Evolutionary conservation across 2,329 filamentous ascomycete genomes (phyloP).

Genomic region (Coniochaeta sp.): DNA sequence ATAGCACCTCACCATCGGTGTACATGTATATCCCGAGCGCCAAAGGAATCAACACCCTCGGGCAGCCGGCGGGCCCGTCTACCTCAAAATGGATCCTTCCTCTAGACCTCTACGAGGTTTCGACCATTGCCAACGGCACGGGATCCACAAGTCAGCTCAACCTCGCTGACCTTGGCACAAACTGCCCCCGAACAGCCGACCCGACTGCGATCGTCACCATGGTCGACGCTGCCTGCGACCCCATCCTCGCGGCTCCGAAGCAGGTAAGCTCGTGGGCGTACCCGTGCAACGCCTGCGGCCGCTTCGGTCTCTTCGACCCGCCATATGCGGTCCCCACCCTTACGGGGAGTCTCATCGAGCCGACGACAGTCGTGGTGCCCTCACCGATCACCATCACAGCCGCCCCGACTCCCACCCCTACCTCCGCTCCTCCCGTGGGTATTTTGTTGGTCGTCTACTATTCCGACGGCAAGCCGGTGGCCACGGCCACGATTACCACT

Average conservation of each 20-base stretch:
- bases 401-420: slow-evolving; percentile 3
- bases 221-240: slow-evolving; percentile 22
- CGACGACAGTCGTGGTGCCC: slow-evolving; percentile 10
- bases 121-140: slow-evolving; percentile 19
- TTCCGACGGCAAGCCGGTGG: slow-evolving; percentile 6
- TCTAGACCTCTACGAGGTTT: slow-evolving; percentile 24
- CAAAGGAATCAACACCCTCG: slow-evolving; percentile 21
- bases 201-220: slow-evolving; percentile 20
- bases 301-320: slow-evolving; percentile 29
- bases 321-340: slow-evolving; percentile 28
- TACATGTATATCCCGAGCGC: slow-evolving; percentile 29
- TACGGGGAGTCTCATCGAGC: slow-evolving; percentile 16
- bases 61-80: slow-evolving; percentile 19
- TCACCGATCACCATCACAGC: slow-evolving; percentile 8
- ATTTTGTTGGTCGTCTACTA: slow-evolving; percentile 7
- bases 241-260: slow-evolving; percentile 22
- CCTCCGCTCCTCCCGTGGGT: not conserved
- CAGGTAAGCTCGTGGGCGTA: slow-evolving; percentile 23
- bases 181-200: slow-evolving; percentile 21
- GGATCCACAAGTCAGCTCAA: slow-evolving; percentile 21
- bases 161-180: slow-evolving; percentile 23
- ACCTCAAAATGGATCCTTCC: slow-evolving; percentile 21
- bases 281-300: slow-evolving; percentile 25
- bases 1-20: slow-evolving; percentile 29
- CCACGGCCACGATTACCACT: slow-evolving; percentile 3